Evolutionary conservation across 2,329 filamentous ascomycete species (phyloP).

Genomic region (Raffaelea albimanens): DNA sequence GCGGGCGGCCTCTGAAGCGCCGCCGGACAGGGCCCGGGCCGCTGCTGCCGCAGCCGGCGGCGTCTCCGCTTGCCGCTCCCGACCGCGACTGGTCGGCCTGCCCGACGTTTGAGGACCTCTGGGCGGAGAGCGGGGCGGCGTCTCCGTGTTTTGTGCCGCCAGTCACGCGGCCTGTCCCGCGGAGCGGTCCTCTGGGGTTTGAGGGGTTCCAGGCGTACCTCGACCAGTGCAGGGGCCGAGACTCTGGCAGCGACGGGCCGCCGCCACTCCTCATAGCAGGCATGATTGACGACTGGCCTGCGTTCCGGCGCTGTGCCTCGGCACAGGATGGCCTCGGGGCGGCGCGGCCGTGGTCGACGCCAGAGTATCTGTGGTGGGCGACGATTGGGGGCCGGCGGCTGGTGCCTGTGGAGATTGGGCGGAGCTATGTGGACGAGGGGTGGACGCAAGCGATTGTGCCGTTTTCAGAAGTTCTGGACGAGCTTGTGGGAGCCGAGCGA

Average conservation of each 20-base stretch:
- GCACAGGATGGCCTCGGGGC: slow-evolving; percentile 18
- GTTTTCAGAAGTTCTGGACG: slow-evolving; percentile 60
- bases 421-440: slow-evolving; percentile 75
- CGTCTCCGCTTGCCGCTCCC: background rate
- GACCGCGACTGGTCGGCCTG: background rate
- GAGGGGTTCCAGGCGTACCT: slow-evolving; percentile 55
- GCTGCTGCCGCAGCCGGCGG: background rate
- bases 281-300: slow-evolving; percentile 65
- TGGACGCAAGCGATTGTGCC: slow-evolving; percentile 78
- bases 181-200: slow-evolving; percentile 38
- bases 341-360: slow-evolving; percentile 59
- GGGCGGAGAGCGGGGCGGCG: background rate
- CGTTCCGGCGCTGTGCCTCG: slow-evolving; percentile 29
- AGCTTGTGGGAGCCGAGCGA: background rate
- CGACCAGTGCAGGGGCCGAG: slow-evolving; percentile 16
- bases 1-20: background rate
- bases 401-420: slow-evolving; percentile 77
- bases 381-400: slow-evolving; percentile 71
- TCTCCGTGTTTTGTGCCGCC: slow-evolving; percentile 27
- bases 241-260: slow-evolving; percentile 27
- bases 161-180: slow-evolving; percentile 30
- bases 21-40: slow-evolving; percentile 9
- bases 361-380: slow-evolving; percentile 60
- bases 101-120: slow-evolving; percentile 2
- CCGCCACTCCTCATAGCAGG: slow-evolving; percentile 62